Evolutionary conservation across 2,329 filamentous ascomycete genomes (phyloP).

Genomic region (Hypoxylon sp.): DNA sequence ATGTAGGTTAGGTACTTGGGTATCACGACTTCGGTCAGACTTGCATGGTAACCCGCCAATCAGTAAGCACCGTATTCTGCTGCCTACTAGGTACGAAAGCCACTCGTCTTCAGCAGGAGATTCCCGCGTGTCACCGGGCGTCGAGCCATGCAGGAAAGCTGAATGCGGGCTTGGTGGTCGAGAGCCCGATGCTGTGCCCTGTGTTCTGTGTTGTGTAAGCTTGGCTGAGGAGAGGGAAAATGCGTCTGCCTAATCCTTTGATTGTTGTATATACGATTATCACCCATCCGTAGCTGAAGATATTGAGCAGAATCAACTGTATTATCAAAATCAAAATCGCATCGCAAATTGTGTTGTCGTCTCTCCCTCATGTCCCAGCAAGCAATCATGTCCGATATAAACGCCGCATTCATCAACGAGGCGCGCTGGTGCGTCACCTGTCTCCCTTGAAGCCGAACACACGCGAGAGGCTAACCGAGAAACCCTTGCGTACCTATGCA

Average conservation of each 20-base stretch:
- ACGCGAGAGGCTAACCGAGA: conserved; percentile 14
- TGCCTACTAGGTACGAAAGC: conserved; percentile 51
- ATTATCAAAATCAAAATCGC: neutral
- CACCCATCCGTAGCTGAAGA: neutral
- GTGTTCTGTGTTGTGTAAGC: neutral
- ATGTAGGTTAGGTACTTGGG: too few species aligned
- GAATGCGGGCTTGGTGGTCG: neutral
- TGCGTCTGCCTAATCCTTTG: neutral
- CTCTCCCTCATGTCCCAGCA: conserved; percentile 25
- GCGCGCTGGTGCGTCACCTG: conserved; percentile 32
- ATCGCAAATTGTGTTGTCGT: neutral
- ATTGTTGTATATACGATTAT: neutral
- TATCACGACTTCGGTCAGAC: neutral
- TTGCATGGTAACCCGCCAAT: conserved; percentile 44
- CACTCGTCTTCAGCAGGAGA: conserved; percentile 17
- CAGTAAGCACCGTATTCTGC: conserved; percentile 46
- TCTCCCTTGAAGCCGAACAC: neutral
- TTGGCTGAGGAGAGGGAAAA: neutral
- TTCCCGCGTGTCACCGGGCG: neutral
- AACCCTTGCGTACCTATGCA: conserved; percentile 40
- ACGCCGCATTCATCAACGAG: conserved; percentile 25
- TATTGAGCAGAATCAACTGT: neutral
- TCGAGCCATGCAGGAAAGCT: too few species aligned
- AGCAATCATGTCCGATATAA: conserved; percentile 26
- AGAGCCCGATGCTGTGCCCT: neutral